Percentiles rank a stretch among this genome's conserved stretches.
phyloP scores from a whole-genome alignment of 257 asterid genomes.

The Salvia hispanica region DNA sequence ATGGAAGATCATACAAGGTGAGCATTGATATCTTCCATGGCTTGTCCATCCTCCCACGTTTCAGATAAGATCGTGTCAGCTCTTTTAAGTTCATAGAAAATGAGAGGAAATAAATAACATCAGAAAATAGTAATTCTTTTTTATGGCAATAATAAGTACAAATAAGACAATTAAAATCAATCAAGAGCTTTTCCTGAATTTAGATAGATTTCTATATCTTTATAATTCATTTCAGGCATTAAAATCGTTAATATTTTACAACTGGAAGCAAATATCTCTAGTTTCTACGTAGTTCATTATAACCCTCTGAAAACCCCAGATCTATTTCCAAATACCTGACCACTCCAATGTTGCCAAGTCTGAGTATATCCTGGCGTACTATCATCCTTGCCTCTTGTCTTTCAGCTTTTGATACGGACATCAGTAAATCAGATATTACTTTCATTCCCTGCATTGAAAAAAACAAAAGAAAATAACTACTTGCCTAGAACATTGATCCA shows the following conservation, averaged over 20 bases:
- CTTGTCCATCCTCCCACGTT: slow-evolving; percentile 99
- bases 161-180: not conserved
- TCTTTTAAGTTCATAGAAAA: slow-evolving; percentile 54
- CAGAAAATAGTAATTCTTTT: slow-evolving; percentile 5
- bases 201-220: slow-evolving; percentile 7
- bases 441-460: slow-evolving; percentile 71
- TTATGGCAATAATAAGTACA: slow-evolving; percentile 4
- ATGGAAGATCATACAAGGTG: slow-evolving; percentile 72
- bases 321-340: slow-evolving; percentile 58
- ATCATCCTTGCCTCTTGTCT: slow-evolving; percentile 96
- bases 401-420: slow-evolving; percentile 95
- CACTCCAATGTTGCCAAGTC: slow-evolving; percentile 95
- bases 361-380: slow-evolving; percentile 89
- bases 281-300: not conserved
- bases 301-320: too few species aligned
- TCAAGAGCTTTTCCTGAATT: slow-evolving; percentile 15
- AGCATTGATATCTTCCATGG: slow-evolving; percentile 84
- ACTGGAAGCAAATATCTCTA: slow-evolving; percentile 5
- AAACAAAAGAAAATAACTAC: slow-evolving; percentile 21
- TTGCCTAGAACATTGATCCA: slow-evolving; percentile 30
- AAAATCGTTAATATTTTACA: slow-evolving; percentile 11
- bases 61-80: slow-evolving; percentile 95
- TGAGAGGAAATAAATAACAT: slow-evolving; percentile 18
- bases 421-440: slow-evolving; percentile 81
- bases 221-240: not conserved